Conservation (phyloP, 2,329 filamentous ascomycete species). For the Xylaria sp. region DNA sequence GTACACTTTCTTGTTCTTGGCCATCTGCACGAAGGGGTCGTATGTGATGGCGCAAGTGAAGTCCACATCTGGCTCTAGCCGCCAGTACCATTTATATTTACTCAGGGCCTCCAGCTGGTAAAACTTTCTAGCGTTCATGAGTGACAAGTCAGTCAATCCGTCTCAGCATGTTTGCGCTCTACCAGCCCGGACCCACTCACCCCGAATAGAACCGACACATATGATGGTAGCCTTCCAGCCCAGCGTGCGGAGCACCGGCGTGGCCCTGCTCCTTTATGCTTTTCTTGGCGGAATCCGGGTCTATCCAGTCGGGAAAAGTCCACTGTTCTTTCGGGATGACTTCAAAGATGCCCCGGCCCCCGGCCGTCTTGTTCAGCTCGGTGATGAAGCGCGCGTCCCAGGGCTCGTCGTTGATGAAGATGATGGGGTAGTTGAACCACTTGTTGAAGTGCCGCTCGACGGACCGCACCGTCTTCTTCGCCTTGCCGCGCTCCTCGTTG, state of each 20-base stretch:
- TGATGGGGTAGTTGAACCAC: constrained; percentile 59
- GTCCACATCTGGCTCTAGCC: constrained; percentile 58
- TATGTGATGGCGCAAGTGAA: constrained; percentile 61
- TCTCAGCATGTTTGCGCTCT: neutral
- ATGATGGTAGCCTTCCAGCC: constrained; percentile 56
- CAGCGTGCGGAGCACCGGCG: constrained; percentile 53
- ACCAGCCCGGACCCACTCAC: constrained; percentile 50
- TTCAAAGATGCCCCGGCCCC: constrained; percentile 56
- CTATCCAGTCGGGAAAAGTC: constrained; percentile 54
- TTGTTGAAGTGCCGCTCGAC: constrained; percentile 59
- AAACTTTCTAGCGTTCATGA: constrained; percentile 51
- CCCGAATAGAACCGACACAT: constrained; percentile 59
- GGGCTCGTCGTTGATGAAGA: constrained; percentile 60
- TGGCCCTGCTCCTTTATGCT: constrained; percentile 52
- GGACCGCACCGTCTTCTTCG: constrained; percentile 54
- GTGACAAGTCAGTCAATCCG: constrained; percentile 20
- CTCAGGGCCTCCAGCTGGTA: constrained; percentile 56
- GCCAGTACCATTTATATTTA: constrained; percentile 61
- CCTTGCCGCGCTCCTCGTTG: constrained; percentile 56
- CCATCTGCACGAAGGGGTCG: constrained; percentile 61
- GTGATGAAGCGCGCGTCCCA: constrained; percentile 55
- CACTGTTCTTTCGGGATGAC: constrained; percentile 55
- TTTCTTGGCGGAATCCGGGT: constrained; percentile 48
- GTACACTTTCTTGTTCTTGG: constrained; percentile 57
- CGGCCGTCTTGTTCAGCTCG: constrained; percentile 52